Evolutionary conservation across 2,329 filamentous ascomycete genomes (phyloP), one percentile per base, ranked within the genome.

Genomic region (Ophiostoma sp.): DNA sequence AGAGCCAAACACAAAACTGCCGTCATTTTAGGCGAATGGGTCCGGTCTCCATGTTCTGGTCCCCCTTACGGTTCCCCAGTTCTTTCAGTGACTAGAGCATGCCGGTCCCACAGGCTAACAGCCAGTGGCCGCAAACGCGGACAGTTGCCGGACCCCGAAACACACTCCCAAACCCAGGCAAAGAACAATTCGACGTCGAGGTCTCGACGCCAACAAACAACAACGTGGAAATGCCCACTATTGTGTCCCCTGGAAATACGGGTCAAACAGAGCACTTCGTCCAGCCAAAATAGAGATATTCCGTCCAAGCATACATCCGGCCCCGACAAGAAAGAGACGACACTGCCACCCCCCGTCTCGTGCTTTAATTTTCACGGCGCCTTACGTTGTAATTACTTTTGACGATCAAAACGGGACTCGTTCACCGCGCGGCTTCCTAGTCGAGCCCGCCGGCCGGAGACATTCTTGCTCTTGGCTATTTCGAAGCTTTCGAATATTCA

Each of bases 61-160:
- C 7, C 19, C 33, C 59, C 59, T 25, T 39, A 9, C 59, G 11
- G 31, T 63, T 39, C 59, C 9, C 33, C 59, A 63, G 59, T 63
- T n/a, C 19, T 63, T 25, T 8, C 33, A 22, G 36, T 33, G 55
- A 3, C 55, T 59, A 59, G 50, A 55, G 50, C 50, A 4, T 55
- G 50, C 15, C 22, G 50, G 50, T 25, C 25, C 12, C 50, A 55
- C 50, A 55, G 22, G 50, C 50, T 28, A 55, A 12, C 50, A 28
- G 19, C n/a, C 22, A 28, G 15, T 22, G 36, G n/a, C 12, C 36
- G 42, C 63, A 68, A 2, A 7, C 6, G 45, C 64, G 64, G 64
- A 68, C 64, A 31, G 42, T 50, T 68, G 42, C 39, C 42, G 64
- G 64, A 68, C 64, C 28, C 64, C 64, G 64, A 68, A 50, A 66